A percentile compares a stretch with the other conserved stretches of the same genome.
phyloP scores from a whole-genome alignment of 2,329 filamentous ascomycete genomes.

The Chlorencoelia australis region DNA sequence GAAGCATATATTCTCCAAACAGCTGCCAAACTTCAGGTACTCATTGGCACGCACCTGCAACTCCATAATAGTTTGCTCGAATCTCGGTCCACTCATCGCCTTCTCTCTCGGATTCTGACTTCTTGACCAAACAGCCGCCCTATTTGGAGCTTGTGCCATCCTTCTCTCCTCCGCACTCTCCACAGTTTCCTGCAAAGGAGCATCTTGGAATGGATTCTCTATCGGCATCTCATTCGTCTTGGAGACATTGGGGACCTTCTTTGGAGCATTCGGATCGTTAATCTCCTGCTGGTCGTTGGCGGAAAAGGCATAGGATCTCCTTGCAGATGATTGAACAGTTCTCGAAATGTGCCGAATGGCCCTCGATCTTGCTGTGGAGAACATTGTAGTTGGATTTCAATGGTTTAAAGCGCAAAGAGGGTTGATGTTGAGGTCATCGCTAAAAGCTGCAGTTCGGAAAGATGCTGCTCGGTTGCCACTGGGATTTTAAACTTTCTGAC shows the following conservation, averaged over 20 bases:
- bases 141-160: constrained; percentile 71
- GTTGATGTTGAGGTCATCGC: too few relatives aligned
- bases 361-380: constrained; percentile 32
- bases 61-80: constrained; percentile 93
- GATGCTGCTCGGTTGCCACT: too few relatives aligned
- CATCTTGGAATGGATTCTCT: constrained; percentile 39
- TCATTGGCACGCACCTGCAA: constrained; percentile 58
- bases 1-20: too few relatives aligned
- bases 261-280: constrained; percentile 34
- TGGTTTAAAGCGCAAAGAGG: constrained; percentile 8
- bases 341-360: constrained; percentile 31
- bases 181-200: constrained; percentile 43
- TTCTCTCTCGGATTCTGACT: constrained; percentile 72
- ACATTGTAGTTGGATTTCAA: constrained; percentile 30
- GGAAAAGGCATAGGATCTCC: constrained; percentile 27
- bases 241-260: constrained; percentile 44
- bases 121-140: constrained; percentile 67
- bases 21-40: too few relatives aligned
- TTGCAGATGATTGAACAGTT: constrained; percentile 21
- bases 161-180: constrained; percentile 29
- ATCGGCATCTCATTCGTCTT: constrained; percentile 48
- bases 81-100: constrained; percentile 89
- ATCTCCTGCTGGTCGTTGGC: constrained; percentile 39
- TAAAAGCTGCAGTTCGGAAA: too few relatives aligned
- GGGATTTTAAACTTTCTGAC: too few relatives aligned